These are phyloP conservation scores for Verbena officinalis DNA, from an alignment of 257 asterid species.

Conservation along the genomic window DNA sequence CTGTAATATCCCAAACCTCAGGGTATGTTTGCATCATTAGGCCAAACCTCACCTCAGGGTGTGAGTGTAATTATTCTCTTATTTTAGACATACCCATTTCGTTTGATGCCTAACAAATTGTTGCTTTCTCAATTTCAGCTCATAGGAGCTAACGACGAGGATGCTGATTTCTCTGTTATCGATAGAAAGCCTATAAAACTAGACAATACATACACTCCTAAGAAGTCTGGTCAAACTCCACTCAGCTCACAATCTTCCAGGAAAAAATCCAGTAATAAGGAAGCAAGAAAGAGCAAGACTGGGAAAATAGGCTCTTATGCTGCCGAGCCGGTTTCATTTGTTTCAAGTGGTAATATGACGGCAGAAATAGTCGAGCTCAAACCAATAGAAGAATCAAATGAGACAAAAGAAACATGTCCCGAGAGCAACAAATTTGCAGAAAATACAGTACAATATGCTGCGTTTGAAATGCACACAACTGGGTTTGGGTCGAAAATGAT, in stretches of 20 bases:
- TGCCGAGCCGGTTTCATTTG: slow-evolving; percentile 79
- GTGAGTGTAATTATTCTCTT: no score
- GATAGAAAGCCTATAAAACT: slow-evolving; percentile 40
- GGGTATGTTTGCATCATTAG: no score
- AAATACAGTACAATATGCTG: slow-evolving; percentile 49
- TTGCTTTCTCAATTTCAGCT: slow-evolving; percentile 55
- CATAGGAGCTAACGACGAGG: slow-evolving; percentile 65
- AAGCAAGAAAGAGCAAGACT: slow-evolving; percentile 42
- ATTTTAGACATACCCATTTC: background rate
- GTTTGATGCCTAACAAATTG: slow-evolving; percentile 3
- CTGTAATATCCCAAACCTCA: no score
- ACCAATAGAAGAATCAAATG: slow-evolving; percentile 31
- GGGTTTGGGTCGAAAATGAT: slow-evolving; percentile 97
- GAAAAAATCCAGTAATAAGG: slow-evolving; percentile 44
- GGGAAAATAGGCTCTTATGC: slow-evolving; percentile 65
- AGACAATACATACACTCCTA: slow-evolving; percentile 27
- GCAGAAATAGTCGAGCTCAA: slow-evolving; percentile 47
- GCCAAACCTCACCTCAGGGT: no score
- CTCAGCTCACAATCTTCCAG: slow-evolving; percentile 37
- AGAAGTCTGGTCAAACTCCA: slow-evolving; percentile 35
- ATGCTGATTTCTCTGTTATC: slow-evolving; percentile 58
- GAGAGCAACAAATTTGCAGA: slow-evolving; percentile 43
- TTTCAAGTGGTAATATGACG: slow-evolving; percentile 73
- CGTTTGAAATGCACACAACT: slow-evolving; percentile 93
- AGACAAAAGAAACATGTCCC: slow-evolving; percentile 32